Percentiles rank a stretch among this genome's conserved stretches.
These are phyloP conservation scores for Globisporangium nagaii DNA, from an alignment of 352 stramenopile genomes.

Conservation along the genomic window DNA sequence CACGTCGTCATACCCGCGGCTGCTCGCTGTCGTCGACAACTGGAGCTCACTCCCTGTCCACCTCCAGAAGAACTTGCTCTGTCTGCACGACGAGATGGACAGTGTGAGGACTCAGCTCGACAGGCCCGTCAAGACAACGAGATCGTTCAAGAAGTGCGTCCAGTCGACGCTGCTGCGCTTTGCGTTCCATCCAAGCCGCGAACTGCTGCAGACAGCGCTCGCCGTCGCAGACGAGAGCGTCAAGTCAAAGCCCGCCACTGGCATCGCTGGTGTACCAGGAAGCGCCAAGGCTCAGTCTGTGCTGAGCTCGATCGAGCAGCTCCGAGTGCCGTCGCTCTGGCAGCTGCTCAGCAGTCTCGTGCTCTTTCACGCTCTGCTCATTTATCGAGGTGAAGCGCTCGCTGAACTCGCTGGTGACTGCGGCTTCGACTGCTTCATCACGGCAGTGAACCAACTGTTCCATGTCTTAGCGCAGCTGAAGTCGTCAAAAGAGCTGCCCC, in stretches of 20 bases:
- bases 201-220: constrained; percentile 9
- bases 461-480: neutral
- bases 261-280: neutral
- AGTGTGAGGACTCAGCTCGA: neutral
- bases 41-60: constrained; percentile 17
- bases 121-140: neutral
- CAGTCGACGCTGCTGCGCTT: constrained; percentile 35
- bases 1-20: constrained; percentile 22
- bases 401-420: neutral
- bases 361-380: constrained; percentile 33
- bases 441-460: constrained; percentile 9
- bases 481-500: neutral
- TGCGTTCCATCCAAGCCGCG: constrained; percentile 20
- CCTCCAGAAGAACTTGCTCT: constrained; percentile 22
- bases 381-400: constrained; percentile 9
- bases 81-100: constrained; percentile 15
- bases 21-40: constrained; percentile 21
- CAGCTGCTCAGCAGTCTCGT: constrained; percentile 32
- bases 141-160: constrained; percentile 30
- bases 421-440: constrained; percentile 4
- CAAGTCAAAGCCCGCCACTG: neutral
- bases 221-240: neutral
- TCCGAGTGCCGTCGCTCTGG: constrained; percentile 6
- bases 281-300: neutral
- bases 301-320: neutral